These are phyloP conservation scores for Diplocarpon rosae DNA, from an alignment of 2,329 filamentous ascomycete genomes.

Conservation along the genomic window DNA sequence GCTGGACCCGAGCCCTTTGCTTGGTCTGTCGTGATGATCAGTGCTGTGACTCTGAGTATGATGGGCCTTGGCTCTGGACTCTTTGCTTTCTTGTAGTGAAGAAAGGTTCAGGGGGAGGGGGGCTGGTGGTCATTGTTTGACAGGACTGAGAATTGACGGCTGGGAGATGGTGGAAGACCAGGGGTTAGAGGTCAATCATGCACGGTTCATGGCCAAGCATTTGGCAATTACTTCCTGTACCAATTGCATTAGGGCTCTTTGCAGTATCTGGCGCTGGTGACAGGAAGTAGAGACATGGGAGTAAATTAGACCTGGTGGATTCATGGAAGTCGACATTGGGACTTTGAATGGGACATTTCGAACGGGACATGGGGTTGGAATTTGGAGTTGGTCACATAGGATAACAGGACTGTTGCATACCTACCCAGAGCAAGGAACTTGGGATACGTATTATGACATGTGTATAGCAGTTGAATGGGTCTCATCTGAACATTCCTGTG, in stretches of 20 bases:
- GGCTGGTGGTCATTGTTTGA: too few relatives aligned
- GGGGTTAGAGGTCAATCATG: too few relatives aligned
- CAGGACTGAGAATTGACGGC: too few relatives aligned
- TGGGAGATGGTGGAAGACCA: too few relatives aligned
- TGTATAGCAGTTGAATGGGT: too few relatives aligned
- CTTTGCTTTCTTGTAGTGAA: slow-evolving; percentile 17
- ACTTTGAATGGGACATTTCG: not conserved
- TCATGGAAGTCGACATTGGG: not conserved
- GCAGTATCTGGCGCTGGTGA: too few relatives aligned
- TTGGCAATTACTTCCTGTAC: not conserved
- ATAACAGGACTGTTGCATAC: too few relatives aligned
- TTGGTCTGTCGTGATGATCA: slow-evolving; percentile 19
- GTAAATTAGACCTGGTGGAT: not conserved
- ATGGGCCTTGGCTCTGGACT: slow-evolving; percentile 13
- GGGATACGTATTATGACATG: not conserved
- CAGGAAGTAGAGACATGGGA: too few relatives aligned
- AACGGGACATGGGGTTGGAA: not conserved
- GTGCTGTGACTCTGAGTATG: slow-evolving; percentile 11
- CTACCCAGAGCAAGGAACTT: not conserved
- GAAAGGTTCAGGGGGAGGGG: not conserved
- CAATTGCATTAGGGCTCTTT: not conserved
- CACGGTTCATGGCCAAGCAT: not conserved
- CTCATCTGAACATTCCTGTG: too few relatives aligned
- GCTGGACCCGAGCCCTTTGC: slow-evolving; percentile 19
- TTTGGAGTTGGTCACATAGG: too few relatives aligned